These are phyloP conservation scores for Phylloporus sp. DNA, from an alignment of 768 basidiomycete species.

Conservation along the genomic window DNA sequence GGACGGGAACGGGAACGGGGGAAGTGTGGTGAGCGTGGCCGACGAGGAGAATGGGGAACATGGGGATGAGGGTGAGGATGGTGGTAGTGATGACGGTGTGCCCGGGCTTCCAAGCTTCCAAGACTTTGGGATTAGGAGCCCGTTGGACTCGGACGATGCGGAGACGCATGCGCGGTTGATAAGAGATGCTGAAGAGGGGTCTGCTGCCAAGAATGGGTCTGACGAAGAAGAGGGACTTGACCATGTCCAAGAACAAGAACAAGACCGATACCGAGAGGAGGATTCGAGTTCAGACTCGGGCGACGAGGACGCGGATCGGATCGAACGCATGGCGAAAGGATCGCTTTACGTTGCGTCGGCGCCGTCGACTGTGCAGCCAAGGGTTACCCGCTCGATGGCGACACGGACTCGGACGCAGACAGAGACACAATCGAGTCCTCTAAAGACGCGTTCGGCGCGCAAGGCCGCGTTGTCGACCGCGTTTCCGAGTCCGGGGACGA, in stretches of 20 bases:
- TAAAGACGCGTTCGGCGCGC: conserved; percentile 6
- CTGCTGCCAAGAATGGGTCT: neutral
- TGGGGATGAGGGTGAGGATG: neutral
- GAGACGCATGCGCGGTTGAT: conserved; percentile 23
- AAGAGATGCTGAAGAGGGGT: neutral
- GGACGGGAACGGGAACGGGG: neutral
- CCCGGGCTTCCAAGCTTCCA: conserved; percentile 8
- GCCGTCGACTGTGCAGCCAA: neutral
- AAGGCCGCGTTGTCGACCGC: neutral
- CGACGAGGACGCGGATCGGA: conserved; percentile 7
- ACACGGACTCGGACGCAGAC: neutral
- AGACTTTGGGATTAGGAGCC: conserved; percentile 4
- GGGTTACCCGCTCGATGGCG: conserved; percentile 12
- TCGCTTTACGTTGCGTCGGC: neutral
- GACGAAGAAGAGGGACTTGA: neutral
- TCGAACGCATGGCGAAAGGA: conserved; percentile 14
- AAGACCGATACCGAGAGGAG: neutral
- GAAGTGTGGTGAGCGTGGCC: neutral
- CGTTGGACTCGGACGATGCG: conserved; percentile 28
- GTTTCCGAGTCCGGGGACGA: conserved; percentile 17
- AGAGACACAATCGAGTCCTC: neutral
- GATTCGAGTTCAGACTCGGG: neutral
- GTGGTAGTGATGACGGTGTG: neutral
- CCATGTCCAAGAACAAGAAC: neutral
- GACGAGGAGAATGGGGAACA: neutral